phyloP scores from a whole-genome alignment of 2,329 filamentous ascomycete genomes.

The Colletotrichum filicis region DNA sequence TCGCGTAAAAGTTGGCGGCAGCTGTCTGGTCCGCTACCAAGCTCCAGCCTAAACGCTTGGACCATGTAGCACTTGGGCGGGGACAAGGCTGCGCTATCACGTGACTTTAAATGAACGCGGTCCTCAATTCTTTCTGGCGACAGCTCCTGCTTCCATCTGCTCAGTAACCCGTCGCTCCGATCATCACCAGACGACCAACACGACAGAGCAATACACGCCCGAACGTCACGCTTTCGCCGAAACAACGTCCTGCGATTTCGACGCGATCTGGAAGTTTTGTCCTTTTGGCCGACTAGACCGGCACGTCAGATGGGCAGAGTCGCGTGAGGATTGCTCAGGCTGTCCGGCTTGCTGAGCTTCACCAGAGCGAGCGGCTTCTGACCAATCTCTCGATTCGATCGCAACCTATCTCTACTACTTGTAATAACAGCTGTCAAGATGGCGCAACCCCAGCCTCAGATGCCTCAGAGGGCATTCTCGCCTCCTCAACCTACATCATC shows the following conservation, averaged over 20 bases:
- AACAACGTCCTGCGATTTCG: neutral
- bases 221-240: neutral
- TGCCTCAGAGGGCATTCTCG: slow-evolving; percentile 68
- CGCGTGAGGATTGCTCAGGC: slow-evolving; percentile 58
- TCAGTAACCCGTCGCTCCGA: neutral
- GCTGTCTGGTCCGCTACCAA: slow-evolving; percentile 3
- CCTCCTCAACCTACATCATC: slow-evolving; percentile 72
- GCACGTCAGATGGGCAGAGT: slow-evolving; percentile 56
- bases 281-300: neutral
- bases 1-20: slow-evolving; percentile 26
- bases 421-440: slow-evolving; percentile 47
- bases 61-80: neutral
- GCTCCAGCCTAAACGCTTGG: slow-evolving; percentile 26
- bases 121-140: slow-evolving; percentile 10
- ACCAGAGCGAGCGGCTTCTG: slow-evolving; percentile 22
- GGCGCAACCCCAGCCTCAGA: slow-evolving; percentile 69
- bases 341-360: slow-evolving; percentile 56
- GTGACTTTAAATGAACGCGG: slow-evolving; percentile 52
- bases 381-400: slow-evolving; percentile 27
- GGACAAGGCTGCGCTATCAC: slow-evolving; percentile 41
- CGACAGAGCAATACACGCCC: neutral
- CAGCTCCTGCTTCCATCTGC: slow-evolving; percentile 34
- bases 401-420: slow-evolving; percentile 17
- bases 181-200: slow-evolving; percentile 16
- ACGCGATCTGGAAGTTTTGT: neutral